Percentiles rank a stretch among this genome's conserved stretches.
Conservation (phyloP, 2,329 filamentous ascomycete genomes). For the Aspergillus sp. region DNA sequence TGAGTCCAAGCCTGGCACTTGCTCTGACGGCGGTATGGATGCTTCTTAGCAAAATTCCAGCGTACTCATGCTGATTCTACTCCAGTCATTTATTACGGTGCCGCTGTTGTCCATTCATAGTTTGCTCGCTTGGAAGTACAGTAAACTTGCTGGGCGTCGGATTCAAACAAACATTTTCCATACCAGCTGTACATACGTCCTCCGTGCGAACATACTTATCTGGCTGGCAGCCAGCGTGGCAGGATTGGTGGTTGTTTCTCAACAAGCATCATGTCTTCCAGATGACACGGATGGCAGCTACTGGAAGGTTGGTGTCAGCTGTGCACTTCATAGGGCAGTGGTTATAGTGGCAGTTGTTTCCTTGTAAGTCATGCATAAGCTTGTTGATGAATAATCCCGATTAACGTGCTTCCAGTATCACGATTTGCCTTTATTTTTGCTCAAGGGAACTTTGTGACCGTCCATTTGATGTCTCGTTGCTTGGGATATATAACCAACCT, state of each 20-base stretch:
- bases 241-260: slow-evolving; percentile 29
- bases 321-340: slow-evolving; percentile 27
- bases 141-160: slow-evolving; percentile 22
- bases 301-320: slow-evolving; percentile 31
- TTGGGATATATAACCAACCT: slow-evolving; percentile 26
- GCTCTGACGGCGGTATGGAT: slow-evolving; percentile 28
- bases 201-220: slow-evolving; percentile 27
- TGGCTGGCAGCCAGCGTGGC: slow-evolving; percentile 33
- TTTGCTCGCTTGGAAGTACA: slow-evolving; percentile 33
- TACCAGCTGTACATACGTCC: slow-evolving; percentile 27
- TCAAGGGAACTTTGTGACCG: slow-evolving; percentile 30
- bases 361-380: slow-evolving; percentile 21
- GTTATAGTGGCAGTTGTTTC: slow-evolving; percentile 28
- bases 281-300: slow-evolving; percentile 17
- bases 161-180: slow-evolving; percentile 25
- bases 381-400: not conserved
- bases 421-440: slow-evolving; percentile 30
- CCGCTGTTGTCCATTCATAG: slow-evolving; percentile 30
- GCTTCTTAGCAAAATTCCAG: not conserved
- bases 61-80: not conserved
- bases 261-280: slow-evolving; percentile 27
- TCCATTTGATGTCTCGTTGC: slow-evolving; percentile 30
- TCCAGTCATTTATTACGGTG: slow-evolving; percentile 30
- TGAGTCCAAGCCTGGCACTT: slow-evolving; percentile 29
- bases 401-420: slow-evolving; percentile 16